Evolutionary conservation across 106 monocot species (phyloP), one percentile per base, ranked within the genome.

Genomic region (Dioscorea dumetorum): DNA sequence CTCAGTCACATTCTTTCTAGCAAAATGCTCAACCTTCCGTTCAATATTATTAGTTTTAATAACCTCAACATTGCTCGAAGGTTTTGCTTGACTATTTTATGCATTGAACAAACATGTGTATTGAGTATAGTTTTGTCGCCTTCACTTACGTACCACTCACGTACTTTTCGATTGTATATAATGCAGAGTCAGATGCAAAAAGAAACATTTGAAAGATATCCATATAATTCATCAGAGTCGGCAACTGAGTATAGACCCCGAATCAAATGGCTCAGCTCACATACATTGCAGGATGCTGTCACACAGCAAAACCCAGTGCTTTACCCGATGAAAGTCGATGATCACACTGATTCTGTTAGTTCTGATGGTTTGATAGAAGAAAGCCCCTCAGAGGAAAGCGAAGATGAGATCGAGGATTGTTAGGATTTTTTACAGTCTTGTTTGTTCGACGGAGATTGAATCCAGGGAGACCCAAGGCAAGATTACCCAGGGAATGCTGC

Each of bases 381-480:
- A n/a, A n/a, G n/a, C n/a, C n/a, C n/a, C n/a, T n/a, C n/a, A n/a
- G n/a, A n/a, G n/a, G n/a, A n/a, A 34, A 74, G 23, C 57, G 78
- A 81, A 23, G 87, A 93, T 76, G 89, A 86, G 13, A 93, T 93
- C 67, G 89, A 93, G 78, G 93, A 89, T 57, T 93, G 93, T 79
- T 87, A 80, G 57, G 59, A 19, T 54, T 0, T 54, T 18, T 54
- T 51, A 28, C 28, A 1, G 28, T 28, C 28, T 28, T 28, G 28
- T 28, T 28, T 28, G 28, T 28, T 28, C 28, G 28, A 28, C 3
- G 28, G 28, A 28, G 28, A 28, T 28, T 8, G 41, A 41, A 41
- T 41, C 41, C 41, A 6, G 41, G 41, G 41, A 41, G 41, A 3
- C 41, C 28, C 41, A 41, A 41, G 41, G 6, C 41, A 41, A 3